Conservation (phyloP, 2,329 filamentous ascomycete species). For the Monilinia fructigena region DNA sequence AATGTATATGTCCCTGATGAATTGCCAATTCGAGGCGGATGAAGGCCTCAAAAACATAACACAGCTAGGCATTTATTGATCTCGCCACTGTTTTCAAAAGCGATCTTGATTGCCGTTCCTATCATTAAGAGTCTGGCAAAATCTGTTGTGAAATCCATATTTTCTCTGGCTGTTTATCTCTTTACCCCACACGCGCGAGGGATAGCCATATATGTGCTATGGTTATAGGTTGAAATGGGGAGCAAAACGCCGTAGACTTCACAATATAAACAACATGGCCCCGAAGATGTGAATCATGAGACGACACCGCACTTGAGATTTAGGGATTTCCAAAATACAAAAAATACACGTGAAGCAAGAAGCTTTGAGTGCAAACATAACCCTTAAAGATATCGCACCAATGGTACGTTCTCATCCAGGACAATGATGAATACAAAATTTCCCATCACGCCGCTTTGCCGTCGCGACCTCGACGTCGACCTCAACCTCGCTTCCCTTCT, state of each 20-base stretch:
- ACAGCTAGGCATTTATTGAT: neutral
- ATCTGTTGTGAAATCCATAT: neutral
- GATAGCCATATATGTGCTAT: neutral
- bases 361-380: neutral
- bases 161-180: neutral
- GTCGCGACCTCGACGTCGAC: neutral
- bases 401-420: neutral
- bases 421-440: neutral
- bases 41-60: neutral
- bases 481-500: too few species aligned
- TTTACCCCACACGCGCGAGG: neutral
- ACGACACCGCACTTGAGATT: neutral
- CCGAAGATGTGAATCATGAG: neutral
- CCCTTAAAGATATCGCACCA: neutral
- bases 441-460: neutral
- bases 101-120: neutral
- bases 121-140: too few species aligned
- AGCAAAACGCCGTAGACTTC: neutral
- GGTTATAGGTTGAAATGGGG: too few species aligned
- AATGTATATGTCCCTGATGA: neutral
- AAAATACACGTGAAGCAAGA: neutral
- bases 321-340: neutral
- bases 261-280: neutral
- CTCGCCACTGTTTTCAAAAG: neutral
- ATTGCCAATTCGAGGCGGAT: neutral